These are phyloP conservation scores for Flaveria brownii DNA, from an alignment of 129 eudicot genomes.

Conservation along the genomic window DNA sequence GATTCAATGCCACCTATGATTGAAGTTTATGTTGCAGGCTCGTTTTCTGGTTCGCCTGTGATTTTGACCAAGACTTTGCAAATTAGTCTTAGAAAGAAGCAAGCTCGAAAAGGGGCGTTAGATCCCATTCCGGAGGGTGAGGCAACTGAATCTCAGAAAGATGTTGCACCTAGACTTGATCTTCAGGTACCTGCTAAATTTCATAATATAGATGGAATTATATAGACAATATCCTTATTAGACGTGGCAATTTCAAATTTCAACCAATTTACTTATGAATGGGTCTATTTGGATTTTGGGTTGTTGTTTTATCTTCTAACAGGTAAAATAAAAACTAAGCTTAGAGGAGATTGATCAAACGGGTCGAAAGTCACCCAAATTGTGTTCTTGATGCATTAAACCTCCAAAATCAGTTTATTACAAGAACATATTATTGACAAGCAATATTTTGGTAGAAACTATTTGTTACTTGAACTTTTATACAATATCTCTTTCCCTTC, in stretches of 20 bases:
- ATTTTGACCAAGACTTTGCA: slow-evolving; percentile 82
- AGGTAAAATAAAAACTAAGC: background rate
- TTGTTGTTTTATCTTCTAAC: background rate
- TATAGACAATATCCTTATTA: background rate
- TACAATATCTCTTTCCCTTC: background rate
- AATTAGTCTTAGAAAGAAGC: slow-evolving; percentile 57
- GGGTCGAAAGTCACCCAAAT: background rate
- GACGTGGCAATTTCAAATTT: background rate
- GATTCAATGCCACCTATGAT: slow-evolving; percentile 60
- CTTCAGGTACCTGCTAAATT: slow-evolving; percentile 54
- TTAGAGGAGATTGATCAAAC: background rate
- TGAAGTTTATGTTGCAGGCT: slow-evolving; percentile 82
- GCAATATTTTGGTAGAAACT: background rate
- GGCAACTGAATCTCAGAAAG: slow-evolving; percentile 40
- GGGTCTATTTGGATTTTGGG: background rate
- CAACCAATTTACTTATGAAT: background rate
- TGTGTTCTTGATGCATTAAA: background rate
- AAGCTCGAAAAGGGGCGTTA: slow-evolving; percentile 47
- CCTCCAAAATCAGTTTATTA: background rate
- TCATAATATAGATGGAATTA: background rate
- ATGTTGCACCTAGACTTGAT: slow-evolving; percentile 40
- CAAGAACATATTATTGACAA: background rate
- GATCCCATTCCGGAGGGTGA: slow-evolving; percentile 75
- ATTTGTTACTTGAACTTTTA: too few species aligned
- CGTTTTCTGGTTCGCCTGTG: slow-evolving; percentile 59